Evolutionary conservation across 768 basidiomycete genomes (phyloP), one percentile per base, ranked within the genome.

Genomic region (Kwoniella pini): DNA sequence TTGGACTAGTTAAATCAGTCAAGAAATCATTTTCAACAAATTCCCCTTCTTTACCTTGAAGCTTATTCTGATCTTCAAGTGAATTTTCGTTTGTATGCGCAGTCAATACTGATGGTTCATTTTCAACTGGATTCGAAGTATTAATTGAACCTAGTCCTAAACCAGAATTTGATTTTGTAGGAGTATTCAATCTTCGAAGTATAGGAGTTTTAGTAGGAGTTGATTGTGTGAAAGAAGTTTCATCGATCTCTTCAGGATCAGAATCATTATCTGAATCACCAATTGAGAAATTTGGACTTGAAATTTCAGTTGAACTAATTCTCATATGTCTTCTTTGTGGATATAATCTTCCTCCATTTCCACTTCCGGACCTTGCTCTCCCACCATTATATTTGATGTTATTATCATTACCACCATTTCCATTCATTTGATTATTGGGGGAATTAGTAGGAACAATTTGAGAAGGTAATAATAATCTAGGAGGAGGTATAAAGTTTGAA

Each of bases 261-360:
- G 73, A 73, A 54, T 80, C 80, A 28, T 74, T 77, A 54, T 81
- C 80, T 4, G 79, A 78, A 60, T 79, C 79, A 36, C 79, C 75
- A 56, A 83, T 81, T 60, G 74, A 79, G 70, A 86, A 79, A 80
- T 85, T 83, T 19, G 90, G 89, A 74, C 86, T 72, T 85, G 76
- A 90, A 79, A 68, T 85, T 82, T 77, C 87, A 84, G 1, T 87
- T 84, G 70, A 87, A 84, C 0, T 87, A 84, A 68, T 85, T 82
- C 26, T 88, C 88, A 69, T 73, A 50, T 74, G 76, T 19, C 75
- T 54, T 50, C 72, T 22, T 49, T 52, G n/a, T 9, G 7, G 48
- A 30, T 27, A 57, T 19, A 36, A 15, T 36, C 33, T 36, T 36
- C 33, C 33, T 36, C 33, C 33, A 7, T 7, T 36, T 36, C 33